Conservation (phyloP, 1,284 basidiomycete species). For the Vanrija pseudolonga region DNA sequence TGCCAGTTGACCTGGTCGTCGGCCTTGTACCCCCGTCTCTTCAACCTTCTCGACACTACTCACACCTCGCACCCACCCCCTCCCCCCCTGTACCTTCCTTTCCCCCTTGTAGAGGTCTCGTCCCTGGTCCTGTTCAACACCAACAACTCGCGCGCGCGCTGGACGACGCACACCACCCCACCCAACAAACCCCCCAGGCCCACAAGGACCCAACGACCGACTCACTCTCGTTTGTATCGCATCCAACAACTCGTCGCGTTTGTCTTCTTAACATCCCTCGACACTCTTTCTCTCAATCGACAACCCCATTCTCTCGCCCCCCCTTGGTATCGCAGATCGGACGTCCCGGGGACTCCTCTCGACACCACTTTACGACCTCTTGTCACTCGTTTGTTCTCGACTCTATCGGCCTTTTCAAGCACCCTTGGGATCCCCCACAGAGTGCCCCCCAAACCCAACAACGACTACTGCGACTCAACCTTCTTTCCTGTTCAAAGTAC, state of each 20-base stretch:
- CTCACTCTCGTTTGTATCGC: neutral
- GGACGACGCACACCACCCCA: neutral
- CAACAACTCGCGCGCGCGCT: neutral
- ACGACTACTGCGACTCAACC: neutral
- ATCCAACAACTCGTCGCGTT: neutral
- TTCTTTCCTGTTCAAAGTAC: no score
- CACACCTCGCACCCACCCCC: no score
- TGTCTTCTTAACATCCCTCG: neutral
- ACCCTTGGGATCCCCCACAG: neutral
- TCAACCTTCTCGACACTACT: slow-evolving; percentile 2
- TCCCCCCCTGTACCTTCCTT: neutral
- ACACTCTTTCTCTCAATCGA: no score
- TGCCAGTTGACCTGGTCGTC: neutral
- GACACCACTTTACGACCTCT: neutral
- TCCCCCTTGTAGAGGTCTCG: neutral
- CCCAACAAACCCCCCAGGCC: neutral
- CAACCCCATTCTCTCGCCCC: no score
- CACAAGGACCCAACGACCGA: neutral
- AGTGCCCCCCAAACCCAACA: neutral
- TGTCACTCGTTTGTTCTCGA: neutral
- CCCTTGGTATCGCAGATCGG: no score
- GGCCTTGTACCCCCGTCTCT: neutral
- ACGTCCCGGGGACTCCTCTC: neutral
- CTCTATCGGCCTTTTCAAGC: neutral
- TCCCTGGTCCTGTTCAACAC: slow-evolving; percentile 6